Evolutionary conservation across 179 eudicot species (phyloP).

Genomic region (Pouteria campechiana): DNA sequence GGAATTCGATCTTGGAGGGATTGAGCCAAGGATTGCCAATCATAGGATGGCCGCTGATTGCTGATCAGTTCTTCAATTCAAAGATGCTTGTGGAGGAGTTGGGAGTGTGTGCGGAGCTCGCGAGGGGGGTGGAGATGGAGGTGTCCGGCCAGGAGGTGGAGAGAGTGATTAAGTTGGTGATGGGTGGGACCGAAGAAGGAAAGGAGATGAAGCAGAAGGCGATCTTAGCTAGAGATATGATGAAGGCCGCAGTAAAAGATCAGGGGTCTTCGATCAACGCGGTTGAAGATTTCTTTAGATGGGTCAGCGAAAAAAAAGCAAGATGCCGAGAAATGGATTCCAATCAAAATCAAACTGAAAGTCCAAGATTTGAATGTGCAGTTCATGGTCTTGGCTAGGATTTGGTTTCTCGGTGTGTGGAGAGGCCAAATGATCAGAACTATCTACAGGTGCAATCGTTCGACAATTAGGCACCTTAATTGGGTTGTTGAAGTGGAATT

Average conservation of each 20-base stretch:
- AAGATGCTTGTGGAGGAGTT: conserved; percentile 82
- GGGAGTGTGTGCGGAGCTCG: conserved; percentile 59
- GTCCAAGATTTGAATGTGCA: no score
- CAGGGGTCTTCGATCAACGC: no score
- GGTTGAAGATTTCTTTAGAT: no score
- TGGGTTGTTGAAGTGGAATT: no score
- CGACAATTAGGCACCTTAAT: no score
- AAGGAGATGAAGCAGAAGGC: conserved; percentile 50
- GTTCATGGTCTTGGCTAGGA: no score
- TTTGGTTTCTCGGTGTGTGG: no score
- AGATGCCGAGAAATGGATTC: no score
- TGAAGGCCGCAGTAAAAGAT: conserved; percentile 21
- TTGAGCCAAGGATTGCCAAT: conserved; percentile 76
- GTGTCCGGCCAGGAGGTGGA: conserved; percentile 33
- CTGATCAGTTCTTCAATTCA: conserved; percentile 67
- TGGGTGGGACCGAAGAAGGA: conserved; percentile 30
- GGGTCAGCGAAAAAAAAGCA: no score
- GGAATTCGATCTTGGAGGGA: conserved; percentile 17
- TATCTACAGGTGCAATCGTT: no score
- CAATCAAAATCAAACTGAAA: no score
- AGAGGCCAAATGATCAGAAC: no score
- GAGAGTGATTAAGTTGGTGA: conserved; percentile 33
- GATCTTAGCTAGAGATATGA: conserved; percentile 21
- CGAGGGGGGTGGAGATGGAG: conserved; percentile 43
- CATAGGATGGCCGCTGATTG: conserved; percentile 68